Evolutionary conservation across 768 basidiomycete species (phyloP).

Genomic region (Tephrocybe sp.): DNA sequence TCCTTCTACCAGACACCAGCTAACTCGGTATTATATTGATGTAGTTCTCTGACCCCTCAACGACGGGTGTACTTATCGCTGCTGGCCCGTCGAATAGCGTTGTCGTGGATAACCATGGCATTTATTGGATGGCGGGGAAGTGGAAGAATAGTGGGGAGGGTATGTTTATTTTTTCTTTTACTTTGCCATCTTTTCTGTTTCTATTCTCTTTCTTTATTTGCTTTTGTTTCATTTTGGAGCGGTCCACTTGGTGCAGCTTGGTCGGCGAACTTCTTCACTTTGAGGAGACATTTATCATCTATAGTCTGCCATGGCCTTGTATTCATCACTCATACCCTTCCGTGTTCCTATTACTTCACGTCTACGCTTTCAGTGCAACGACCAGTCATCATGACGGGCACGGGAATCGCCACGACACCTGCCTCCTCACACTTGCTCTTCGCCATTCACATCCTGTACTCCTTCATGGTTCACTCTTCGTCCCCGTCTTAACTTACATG

Average conservation of each 20-base stretch:
- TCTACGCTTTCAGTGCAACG: too few relatives aligned
- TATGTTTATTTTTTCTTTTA: slow-evolving; percentile 19
- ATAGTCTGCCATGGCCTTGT: too few relatives aligned
- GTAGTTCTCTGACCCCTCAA: slow-evolving; percentile 67
- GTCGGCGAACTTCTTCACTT: too few relatives aligned
- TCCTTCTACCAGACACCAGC: neutral
- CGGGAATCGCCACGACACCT: too few relatives aligned
- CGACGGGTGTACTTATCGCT: slow-evolving; percentile 60
- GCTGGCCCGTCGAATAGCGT: slow-evolving; percentile 86
- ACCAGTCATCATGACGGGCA: too few relatives aligned
- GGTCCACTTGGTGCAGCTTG: too few relatives aligned
- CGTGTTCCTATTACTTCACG: too few relatives aligned
- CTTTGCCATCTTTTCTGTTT: neutral
- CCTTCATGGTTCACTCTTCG: neutral
- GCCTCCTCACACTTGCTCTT: neutral
- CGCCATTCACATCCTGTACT: neutral
- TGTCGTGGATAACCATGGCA: slow-evolving; percentile 79
- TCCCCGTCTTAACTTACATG: neutral
- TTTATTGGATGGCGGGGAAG: slow-evolving; percentile 88
- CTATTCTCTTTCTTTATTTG: neutral
- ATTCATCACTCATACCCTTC: too few relatives aligned
- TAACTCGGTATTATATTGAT: neutral
- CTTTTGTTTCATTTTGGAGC: neutral
- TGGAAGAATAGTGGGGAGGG: slow-evolving; percentile 98
- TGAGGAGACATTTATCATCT: too few relatives aligned